Conservation (phyloP, 106 monocot species). For the Allium fistulosum region DNA sequence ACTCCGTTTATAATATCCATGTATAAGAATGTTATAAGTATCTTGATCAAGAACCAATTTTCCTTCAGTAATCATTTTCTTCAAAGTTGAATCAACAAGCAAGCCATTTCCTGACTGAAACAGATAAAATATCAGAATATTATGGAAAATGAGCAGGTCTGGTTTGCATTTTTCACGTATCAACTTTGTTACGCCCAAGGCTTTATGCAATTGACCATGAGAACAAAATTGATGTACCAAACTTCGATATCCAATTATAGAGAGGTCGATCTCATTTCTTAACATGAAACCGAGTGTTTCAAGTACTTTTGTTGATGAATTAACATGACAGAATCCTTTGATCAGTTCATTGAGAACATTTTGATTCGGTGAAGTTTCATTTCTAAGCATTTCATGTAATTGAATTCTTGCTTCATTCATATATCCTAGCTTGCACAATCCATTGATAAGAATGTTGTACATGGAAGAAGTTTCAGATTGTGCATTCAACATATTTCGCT, state of each 20-base stretch:
- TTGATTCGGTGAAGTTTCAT: slow-evolving; percentile 22
- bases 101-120: slow-evolving; percentile 37
- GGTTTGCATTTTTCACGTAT: slow-evolving; percentile 11
- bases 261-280: slow-evolving; percentile 30
- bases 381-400: slow-evolving; percentile 41
- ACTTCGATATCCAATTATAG: slow-evolving; percentile 43
- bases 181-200: slow-evolving; percentile 37
- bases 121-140: slow-evolving; percentile 77
- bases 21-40: slow-evolving; percentile 74
- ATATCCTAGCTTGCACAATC: slow-evolving; percentile 34
- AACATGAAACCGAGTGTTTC: slow-evolving; percentile 53
- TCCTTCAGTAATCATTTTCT: slow-evolving; percentile 38
- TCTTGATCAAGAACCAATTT: slow-evolving; percentile 28
- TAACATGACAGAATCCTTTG: slow-evolving; percentile 29
- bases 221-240: slow-evolving; percentile 35
- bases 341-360: slow-evolving; percentile 49
- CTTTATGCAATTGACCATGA: slow-evolving; percentile 14
- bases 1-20: slow-evolving; percentile 66
- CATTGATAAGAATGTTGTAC: slow-evolving; percentile 26
- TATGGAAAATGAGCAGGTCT: slow-evolving; percentile 24
- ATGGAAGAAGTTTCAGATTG: slow-evolving; percentile 10
- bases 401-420: slow-evolving; percentile 25
- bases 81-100: slow-evolving; percentile 42
- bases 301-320: slow-evolving; percentile 29
- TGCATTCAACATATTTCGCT: slow-evolving; percentile 19